A percentile compares a stretch with the other conserved stretches of the same genome.
Conservation (phyloP, 768 basidiomycete genomes). For the Suillus paluster region DNA sequence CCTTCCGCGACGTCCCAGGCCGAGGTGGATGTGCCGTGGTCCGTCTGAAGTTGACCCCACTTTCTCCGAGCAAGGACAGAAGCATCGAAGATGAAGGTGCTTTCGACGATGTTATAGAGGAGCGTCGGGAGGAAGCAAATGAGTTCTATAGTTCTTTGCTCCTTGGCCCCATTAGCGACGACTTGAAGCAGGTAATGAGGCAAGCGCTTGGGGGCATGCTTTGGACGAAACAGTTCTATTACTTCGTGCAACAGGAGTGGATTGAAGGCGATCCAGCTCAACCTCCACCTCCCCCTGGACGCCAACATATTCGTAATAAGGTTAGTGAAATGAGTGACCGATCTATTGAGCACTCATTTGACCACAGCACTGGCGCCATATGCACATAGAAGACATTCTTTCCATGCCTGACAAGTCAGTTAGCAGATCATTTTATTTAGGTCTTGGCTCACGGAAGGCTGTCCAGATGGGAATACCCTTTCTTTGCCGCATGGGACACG, state of each 20-base stretch:
- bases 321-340: constrained; percentile 43
- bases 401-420: constrained; percentile 98
- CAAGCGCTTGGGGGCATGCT: constrained; percentile 97
- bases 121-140: constrained; percentile 90
- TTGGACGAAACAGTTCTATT: constrained; percentile 98
- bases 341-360: constrained; percentile 4
- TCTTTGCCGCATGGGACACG: constrained; percentile 98
- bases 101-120: constrained; percentile 90
- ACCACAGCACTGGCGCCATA: constrained; percentile 88
- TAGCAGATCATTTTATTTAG: neutral
- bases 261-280: constrained; percentile 94
- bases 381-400: constrained; percentile 93
- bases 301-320: constrained; percentile 83
- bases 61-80: constrained; percentile 72
- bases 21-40: constrained; percentile 95
- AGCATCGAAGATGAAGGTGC: constrained; percentile 83
- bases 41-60: constrained; percentile 88
- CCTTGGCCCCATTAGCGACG: constrained; percentile 86
- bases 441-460: constrained; percentile 13
- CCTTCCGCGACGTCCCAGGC: constrained; percentile 84
- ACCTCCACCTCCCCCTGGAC: constrained; percentile 89
- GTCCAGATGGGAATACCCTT: constrained; percentile 94
- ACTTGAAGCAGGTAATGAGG: constrained; percentile 94
- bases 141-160: constrained; percentile 90
- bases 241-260: constrained; percentile 97